Conservation (phyloP, 1,284 basidiomycete species). For the Moesziomyces antarcticus region DNA sequence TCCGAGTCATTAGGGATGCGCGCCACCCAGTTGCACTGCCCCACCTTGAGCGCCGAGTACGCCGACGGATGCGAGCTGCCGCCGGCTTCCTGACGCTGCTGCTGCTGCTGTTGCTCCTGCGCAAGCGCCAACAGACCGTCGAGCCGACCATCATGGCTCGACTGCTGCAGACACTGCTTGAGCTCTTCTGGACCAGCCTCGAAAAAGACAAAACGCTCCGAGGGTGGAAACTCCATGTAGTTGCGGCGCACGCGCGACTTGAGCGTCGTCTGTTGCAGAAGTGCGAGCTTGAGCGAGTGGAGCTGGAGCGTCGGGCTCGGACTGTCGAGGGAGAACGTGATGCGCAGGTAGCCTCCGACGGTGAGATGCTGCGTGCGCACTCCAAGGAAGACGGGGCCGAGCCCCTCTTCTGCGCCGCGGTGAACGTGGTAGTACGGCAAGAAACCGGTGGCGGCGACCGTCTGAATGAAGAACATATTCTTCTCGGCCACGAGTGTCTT, state of each 20-base stretch:
- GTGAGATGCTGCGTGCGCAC: constrained; percentile 48
- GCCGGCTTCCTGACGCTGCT: constrained; percentile 1
- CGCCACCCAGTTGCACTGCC: constrained; percentile 49
- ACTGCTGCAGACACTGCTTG: constrained; percentile 14
- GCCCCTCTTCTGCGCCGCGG: constrained; percentile 28
- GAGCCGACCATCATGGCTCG: constrained; percentile 7
- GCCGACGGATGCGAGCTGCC: not conserved
- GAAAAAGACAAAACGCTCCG: constrained; percentile 46
- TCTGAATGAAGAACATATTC: constrained; percentile 45
- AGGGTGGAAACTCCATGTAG: constrained; percentile 34
- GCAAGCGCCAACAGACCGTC: constrained; percentile 32
- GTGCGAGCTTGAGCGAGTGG: constrained; percentile 36
- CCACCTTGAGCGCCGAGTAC: constrained; percentile 1
- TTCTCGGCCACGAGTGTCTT: constrained; percentile 47
- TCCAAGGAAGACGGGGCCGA: constrained; percentile 47
- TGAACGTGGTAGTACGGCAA: constrained; percentile 50
- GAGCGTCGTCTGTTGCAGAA: constrained; percentile 49
- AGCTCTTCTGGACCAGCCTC: constrained; percentile 36
- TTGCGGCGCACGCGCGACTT: constrained; percentile 41
- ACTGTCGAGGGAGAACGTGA: constrained; percentile 44
- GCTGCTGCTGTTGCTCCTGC: constrained; percentile 26
- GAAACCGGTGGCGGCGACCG: constrained; percentile 27
- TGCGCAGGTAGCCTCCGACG: constrained; percentile 48
- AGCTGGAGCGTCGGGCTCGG: constrained; percentile 37
- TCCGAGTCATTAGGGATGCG: constrained; percentile 44